Conservation (phyloP, 1,284 basidiomycete species). For the Ganoderma multipileum region DNA sequence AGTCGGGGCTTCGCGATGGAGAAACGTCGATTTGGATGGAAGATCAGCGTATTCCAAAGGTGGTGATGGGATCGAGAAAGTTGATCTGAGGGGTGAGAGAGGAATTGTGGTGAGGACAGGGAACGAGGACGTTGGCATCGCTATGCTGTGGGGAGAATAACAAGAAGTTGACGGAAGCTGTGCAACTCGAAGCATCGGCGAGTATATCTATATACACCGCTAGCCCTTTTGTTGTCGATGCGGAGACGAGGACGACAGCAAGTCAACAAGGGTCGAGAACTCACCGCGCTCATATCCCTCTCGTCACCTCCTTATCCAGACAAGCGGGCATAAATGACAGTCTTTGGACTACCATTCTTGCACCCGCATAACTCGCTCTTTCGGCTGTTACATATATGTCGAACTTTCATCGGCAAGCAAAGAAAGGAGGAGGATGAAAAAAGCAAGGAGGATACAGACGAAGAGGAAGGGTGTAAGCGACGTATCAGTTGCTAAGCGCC, state of each 20-base stretch:
- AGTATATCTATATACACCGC: neutral
- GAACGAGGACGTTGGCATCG: neutral
- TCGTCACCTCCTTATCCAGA: neutral
- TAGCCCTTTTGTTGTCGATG: neutral
- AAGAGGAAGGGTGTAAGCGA: no score
- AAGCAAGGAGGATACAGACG: neutral
- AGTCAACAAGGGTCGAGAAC: neutral
- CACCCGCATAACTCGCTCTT: neutral
- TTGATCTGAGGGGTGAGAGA: neutral
- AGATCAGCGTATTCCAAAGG: neutral
- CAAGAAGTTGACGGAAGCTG: neutral
- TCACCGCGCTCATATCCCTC: neutral
- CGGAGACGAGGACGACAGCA: neutral
- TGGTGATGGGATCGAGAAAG: neutral
- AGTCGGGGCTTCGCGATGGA: neutral
- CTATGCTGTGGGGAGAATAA: neutral
- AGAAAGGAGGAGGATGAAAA: neutral
- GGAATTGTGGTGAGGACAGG: neutral
- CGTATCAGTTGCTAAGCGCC: no score
- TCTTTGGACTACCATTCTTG: neutral
- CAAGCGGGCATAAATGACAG: neutral
- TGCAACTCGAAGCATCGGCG: neutral
- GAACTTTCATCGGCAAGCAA: neutral
- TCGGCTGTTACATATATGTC: neutral
- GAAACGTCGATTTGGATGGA: neutral